These are phyloP conservation scores for Phtheirospermum japonicum DNA, from an alignment of 257 asterid species.

Conservation along the genomic window DNA sequence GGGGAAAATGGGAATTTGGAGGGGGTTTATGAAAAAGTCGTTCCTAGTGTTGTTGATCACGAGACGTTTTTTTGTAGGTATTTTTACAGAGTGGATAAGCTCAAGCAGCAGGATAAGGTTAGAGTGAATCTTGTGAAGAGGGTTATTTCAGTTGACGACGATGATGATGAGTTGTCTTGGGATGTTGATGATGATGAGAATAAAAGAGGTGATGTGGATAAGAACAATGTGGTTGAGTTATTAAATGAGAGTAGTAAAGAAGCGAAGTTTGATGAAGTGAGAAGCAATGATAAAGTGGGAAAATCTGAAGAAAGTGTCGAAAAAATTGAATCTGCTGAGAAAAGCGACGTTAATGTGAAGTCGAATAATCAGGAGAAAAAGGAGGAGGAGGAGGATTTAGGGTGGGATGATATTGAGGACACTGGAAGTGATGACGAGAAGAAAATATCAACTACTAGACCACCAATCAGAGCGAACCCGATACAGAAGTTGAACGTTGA, in stretches of 20 bases:
- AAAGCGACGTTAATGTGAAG: conserved; percentile 28
- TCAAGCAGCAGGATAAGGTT: conserved; percentile 66
- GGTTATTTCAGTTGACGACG: conserved; percentile 49
- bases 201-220: too few relatives aligned
- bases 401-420: conserved; percentile 90
- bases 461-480: conserved; percentile 35
- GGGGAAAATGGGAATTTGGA: conserved; percentile 56
- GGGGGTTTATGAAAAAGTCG: conserved; percentile 43
- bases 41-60: conserved; percentile 54
- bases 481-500: conserved; percentile 52
- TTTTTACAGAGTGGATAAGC: conserved; percentile 66
- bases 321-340: conserved; percentile 31
- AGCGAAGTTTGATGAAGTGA: conserved; percentile 25
- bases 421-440: conserved; percentile 66
- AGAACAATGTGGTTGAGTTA: too few relatives aligned
- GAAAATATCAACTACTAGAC: conserved; percentile 18
- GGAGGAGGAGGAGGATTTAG: conserved; percentile 57
- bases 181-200: conserved; percentile 68
- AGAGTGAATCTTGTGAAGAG: conserved; percentile 74
- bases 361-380: conserved; percentile 31
- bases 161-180: conserved; percentile 79
- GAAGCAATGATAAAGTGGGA: conserved; percentile 26
- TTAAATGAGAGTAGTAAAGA: conserved; percentile 38
- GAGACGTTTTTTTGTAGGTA: conserved; percentile 78
- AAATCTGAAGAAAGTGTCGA: conserved; percentile 30